These are phyloP conservation scores for Senecio squalidus DNA, from an alignment of 140 eudicot species.

Conservation along the genomic window DNA sequence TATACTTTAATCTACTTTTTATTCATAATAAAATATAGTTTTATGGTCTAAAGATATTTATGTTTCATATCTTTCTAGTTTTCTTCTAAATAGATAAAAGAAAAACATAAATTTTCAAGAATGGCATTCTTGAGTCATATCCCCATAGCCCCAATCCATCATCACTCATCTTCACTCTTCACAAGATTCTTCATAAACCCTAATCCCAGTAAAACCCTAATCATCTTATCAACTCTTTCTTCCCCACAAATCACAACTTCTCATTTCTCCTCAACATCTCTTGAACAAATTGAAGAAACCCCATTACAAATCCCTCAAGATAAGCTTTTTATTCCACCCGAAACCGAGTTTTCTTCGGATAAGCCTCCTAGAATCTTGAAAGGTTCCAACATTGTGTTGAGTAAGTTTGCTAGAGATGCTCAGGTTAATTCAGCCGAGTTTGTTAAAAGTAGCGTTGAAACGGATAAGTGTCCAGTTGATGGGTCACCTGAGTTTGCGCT, in stretches of 20 bases:
- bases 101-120: slow-evolving; percentile 13
- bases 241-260: slow-evolving; percentile 3
- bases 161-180: slow-evolving; percentile 23
- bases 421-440: slow-evolving; percentile 76
- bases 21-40: background rate
- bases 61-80: background rate
- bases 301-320: slow-evolving; percentile 52
- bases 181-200: slow-evolving; percentile 19
- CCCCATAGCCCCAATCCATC: slow-evolving; percentile 32
- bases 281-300: slow-evolving; percentile 39
- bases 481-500: slow-evolving; percentile 94
- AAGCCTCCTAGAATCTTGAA: slow-evolving; percentile 52
- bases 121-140: slow-evolving; percentile 44
- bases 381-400: slow-evolving; percentile 91
- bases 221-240: slow-evolving; percentile 6
- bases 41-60: slow-evolving; percentile 11
- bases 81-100: slow-evolving; percentile 12
- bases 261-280: slow-evolving; percentile 38
- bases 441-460: slow-evolving; percentile 87
- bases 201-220: slow-evolving; percentile 20
- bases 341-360: slow-evolving; percentile 51
- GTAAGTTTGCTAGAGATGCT: slow-evolving; percentile 79
- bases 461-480: slow-evolving; percentile 77
- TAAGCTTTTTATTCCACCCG: slow-evolving; percentile 84
- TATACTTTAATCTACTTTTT: too few relatives aligned